These are phyloP conservation scores for Leccinum pachyderme DNA, from an alignment of 1,284 basidiomycete genomes.

Conservation along the genomic window DNA sequence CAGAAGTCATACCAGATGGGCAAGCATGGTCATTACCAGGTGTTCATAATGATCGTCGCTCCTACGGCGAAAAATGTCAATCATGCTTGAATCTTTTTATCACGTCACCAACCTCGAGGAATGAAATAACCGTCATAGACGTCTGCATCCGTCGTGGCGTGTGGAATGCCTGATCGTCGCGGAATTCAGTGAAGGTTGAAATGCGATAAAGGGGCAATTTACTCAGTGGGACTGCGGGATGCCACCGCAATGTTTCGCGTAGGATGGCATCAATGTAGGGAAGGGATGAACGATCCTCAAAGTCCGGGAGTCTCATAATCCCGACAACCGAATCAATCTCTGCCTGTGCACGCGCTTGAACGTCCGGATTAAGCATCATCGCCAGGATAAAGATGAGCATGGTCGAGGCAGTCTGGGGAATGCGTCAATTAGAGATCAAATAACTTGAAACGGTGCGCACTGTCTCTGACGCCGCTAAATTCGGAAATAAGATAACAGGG, in stretches of 20 bases:
- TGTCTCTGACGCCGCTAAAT: conserved; percentile 31
- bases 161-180: conserved; percentile 26
- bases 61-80: conserved; percentile 12
- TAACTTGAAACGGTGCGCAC: conserved; percentile 12
- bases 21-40: conserved; percentile 13
- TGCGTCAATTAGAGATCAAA: background rate
- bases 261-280: conserved; percentile 31
- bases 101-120: conserved; percentile 26
- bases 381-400: conserved; percentile 27
- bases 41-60: conserved; percentile 31
- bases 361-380: conserved; percentile 31
- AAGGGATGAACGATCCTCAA: conserved; percentile 30
- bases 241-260: conserved; percentile 32
- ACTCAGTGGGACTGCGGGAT: conserved; percentile 27
- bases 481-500: background rate
- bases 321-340: conserved; percentile 30
- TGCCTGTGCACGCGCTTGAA: conserved; percentile 27
- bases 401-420: conserved; percentile 28
- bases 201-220: background rate
- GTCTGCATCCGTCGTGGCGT: conserved; percentile 26
- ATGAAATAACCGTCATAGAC: conserved; percentile 31
- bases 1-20: background rate
- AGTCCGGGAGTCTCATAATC: conserved; percentile 22
- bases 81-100: background rate
- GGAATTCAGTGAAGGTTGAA: background rate